Base-by-base conservation (phyloP, 2,329 filamentous ascomycete species). In the Colletotrichum liaoningense region DNA sequence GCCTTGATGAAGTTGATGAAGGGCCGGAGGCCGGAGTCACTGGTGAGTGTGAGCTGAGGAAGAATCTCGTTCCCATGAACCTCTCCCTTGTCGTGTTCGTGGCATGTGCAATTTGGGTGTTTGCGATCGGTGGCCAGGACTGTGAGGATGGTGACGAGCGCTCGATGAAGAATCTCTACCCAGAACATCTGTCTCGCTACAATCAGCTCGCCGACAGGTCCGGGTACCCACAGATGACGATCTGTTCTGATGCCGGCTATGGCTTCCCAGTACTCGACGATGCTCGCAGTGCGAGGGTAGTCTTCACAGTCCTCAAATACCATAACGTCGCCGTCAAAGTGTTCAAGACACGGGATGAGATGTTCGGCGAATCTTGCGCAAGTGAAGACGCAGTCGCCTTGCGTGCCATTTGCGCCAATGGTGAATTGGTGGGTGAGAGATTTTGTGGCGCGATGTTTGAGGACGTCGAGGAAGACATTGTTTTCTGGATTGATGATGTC, bases 391-490 rank as follows among this genome's bases (percentile, higher is more conserved):
- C 28, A 30, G 19, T 57, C 55, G 12, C 55, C 55, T 57, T 7
- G 55, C 2, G 74, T 35, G 16, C 77, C 79, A 42, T 82, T 76
- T 28, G 78, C 24, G 7, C 84, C 84, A 6, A 69, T 19, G 5
- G 38, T 8, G 70, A 84, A 85, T 71, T 86, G 83, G 5, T 83
- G 72, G 1, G 58, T 33, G 2, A 85, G 74, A 0, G 80, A 72
- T 1, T 67, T 80, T 0, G 81, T 85, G 52, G 83, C 82, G 5
- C 85, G 80, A 58, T 85, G 76, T 33, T 83, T 80, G 5, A 88
- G 74, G 5, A 84, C 75, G n/a, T 82, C 77, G 1, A 87, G 77
- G 5, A 86, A 67, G n/a, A n/a, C 79, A 24, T 85, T 79, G 0
- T 84, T 80, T 3, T 76, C 77, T 0, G 81, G 77, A 0, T 78